Percentiles rank a stretch among this genome's conserved stretches.
These are phyloP conservation scores for Hibiscus mutabilis DNA, from an alignment of 345 rosid species.

Conservation along the genomic window DNA sequence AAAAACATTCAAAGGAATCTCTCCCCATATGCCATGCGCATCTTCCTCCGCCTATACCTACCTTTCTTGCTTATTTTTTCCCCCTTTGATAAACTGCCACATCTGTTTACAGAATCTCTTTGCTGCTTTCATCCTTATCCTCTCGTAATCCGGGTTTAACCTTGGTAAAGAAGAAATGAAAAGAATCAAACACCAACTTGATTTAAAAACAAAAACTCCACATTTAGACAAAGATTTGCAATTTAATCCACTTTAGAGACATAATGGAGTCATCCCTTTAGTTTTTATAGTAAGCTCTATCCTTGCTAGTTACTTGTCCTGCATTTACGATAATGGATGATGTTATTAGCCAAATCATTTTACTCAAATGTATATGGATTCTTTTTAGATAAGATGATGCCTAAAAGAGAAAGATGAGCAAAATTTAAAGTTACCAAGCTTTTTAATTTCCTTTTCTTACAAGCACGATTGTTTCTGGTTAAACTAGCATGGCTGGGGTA, in stretches of 20 bases:
- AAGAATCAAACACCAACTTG: background rate
- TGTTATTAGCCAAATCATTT: background rate
- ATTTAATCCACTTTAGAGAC: background rate
- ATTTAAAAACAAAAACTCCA: constrained; percentile 12
- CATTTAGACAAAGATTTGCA: background rate
- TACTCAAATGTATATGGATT: background rate
- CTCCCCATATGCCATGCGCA: constrained; percentile 34
- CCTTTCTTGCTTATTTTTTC: background rate
- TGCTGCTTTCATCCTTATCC: constrained; percentile 43
- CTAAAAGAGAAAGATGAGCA: background rate
- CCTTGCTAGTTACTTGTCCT: background rate
- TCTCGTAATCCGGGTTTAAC: constrained; percentile 26
- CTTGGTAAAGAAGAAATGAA: constrained; percentile 11
- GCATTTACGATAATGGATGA: background rate
- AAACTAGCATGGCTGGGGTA: no score
- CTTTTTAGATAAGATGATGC: constrained; percentile 4
- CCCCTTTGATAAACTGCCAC: constrained; percentile 1
- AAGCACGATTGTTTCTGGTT: background rate
- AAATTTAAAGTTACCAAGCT: background rate
- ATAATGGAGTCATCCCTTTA: background rate
- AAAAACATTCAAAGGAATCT: constrained; percentile 37
- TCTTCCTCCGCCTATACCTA: no score
- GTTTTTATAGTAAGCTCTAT: background rate
- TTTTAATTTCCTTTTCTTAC: background rate
- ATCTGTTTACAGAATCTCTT: constrained; percentile 21